A percentile compares a stretch with the other conserved stretches of the same genome.
Evolutionary conservation across 495 filamentous ascomycete species (phyloP).

Genomic region (Lasiosphaeria miniovina): DNA sequence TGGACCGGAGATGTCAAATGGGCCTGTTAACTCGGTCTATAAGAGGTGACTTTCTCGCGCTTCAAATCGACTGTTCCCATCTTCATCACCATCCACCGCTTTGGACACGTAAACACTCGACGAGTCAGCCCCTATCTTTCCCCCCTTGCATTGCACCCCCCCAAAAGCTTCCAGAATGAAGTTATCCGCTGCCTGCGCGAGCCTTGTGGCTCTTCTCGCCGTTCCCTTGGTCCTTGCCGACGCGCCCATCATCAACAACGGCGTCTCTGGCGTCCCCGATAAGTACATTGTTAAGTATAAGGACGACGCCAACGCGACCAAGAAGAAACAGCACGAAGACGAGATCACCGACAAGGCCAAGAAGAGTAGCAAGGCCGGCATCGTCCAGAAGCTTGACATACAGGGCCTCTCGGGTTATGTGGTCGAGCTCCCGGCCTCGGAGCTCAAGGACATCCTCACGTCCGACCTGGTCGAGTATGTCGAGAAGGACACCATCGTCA

Average conservation of each 20-base stretch:
- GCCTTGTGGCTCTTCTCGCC: constrained; percentile 8
- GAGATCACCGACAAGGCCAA: constrained; percentile 16
- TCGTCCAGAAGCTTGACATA: constrained; percentile 7
- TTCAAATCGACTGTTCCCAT: too few species aligned
- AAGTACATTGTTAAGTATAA: constrained; percentile 28
- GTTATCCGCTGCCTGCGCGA: neutral
- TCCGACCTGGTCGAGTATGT: constrained; percentile 17
- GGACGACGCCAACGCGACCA: constrained; percentile 5
- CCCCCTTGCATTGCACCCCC: too few species aligned
- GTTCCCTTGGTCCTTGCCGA: constrained; percentile 13
- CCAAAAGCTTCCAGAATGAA: constrained; percentile 9
- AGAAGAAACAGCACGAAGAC: constrained; percentile 15
- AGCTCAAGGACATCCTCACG: constrained; percentile 4
- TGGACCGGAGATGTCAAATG: too few species aligned
- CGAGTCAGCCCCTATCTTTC: too few species aligned
- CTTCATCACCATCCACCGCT: too few species aligned
- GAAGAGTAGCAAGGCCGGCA: constrained; percentile 10
- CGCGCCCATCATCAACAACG: constrained; percentile 14
- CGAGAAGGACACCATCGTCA: constrained; percentile 19
- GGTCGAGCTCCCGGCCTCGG: constrained; percentile 14
- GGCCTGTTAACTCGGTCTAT: too few species aligned
- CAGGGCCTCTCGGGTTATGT: constrained; percentile 22
- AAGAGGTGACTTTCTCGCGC: too few species aligned
- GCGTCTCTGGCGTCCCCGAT: constrained; percentile 14
- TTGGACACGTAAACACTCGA: too few species aligned